Conservation (phyloP, 2,329 filamentous ascomycete species). For the Didymella segeticola region DNA sequence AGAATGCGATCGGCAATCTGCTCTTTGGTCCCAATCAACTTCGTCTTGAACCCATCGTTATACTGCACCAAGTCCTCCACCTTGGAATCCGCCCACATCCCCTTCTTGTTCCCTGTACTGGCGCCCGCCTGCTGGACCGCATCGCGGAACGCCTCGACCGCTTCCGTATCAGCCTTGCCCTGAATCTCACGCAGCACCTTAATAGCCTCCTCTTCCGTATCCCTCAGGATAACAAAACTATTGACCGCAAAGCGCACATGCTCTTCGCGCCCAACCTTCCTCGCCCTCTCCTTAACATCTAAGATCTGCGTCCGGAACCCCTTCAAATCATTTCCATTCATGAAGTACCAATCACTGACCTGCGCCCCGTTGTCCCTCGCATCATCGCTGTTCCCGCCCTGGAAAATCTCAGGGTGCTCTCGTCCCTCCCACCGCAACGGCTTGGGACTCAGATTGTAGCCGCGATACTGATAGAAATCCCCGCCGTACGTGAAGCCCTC, state of each 20-base stretch:
- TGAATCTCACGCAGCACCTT: slow-evolving; percentile 59
- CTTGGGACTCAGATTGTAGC: slow-evolving; percentile 60
- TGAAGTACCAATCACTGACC: slow-evolving; percentile 61
- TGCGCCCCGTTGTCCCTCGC: slow-evolving; percentile 58
- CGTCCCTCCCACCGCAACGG: slow-evolving; percentile 48
- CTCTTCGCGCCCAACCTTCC: slow-evolving; percentile 53
- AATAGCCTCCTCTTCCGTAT: slow-evolving; percentile 59
- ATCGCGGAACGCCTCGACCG: slow-evolving; percentile 58
- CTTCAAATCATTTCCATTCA: slow-evolving; percentile 64
- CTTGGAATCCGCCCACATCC: slow-evolving; percentile 62
- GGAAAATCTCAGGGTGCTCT: slow-evolving; percentile 60
- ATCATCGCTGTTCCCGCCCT: slow-evolving; percentile 61
- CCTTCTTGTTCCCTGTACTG: slow-evolving; percentile 56
- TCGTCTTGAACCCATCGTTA: slow-evolving; percentile 64
- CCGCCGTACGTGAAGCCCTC: slow-evolving; percentile 58
- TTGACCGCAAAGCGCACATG: slow-evolving; percentile 60
- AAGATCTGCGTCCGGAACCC: slow-evolving; percentile 59
- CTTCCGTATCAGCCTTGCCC: slow-evolving; percentile 60
- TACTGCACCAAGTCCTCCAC: slow-evolving; percentile 63
- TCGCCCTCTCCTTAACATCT: slow-evolving; percentile 57
- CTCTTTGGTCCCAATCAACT: slow-evolving; percentile 60
- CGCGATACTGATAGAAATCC: slow-evolving; percentile 61
- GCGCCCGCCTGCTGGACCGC: slow-evolving; percentile 60
- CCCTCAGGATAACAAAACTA: slow-evolving; percentile 58
- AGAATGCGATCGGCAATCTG: slow-evolving; percentile 60